Evolutionary conservation across 192 early-diverging fungal species (phyloP), one percentile per base, ranked within the genome.

Genomic region (Helicostylum pulchrum): DNA sequence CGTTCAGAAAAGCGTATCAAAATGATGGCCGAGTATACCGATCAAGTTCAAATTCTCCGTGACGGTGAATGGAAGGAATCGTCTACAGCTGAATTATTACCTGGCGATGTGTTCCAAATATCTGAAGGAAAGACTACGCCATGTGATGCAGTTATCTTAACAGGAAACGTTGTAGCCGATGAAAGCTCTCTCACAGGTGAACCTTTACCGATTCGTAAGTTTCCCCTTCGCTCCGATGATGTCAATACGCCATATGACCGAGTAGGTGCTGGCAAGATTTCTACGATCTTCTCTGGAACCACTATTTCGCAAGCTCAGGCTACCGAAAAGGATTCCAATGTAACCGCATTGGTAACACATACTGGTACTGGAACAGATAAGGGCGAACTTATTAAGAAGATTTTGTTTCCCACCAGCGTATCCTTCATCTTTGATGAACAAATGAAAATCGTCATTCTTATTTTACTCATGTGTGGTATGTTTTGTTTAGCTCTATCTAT

Each of bases 391-490:
- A 78, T 90, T 20, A 80, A 83, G 67, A 86, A 88, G 74, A 90
- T 90, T 66, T 73, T 90, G 15, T 88, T 83, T 70, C 88, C 86
- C 45, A 79, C 60, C 47, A 73, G 77, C 49, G 73, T 90, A 42
- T 82, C 78, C 20, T 90, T 88, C 68, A 78, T 88, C 36, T 90
- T 90, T 65, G 76, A 81, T 65, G 86, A 90, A 66, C 86, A 90
- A 45, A 77, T 90, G 61, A 88, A 88, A 69, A 70, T 90, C 30
- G 88, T 90, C 4, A 76, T 90, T 54, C 49, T 71, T 17, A 74
- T 86, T 47, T 75, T 90, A n/a, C 64, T 87, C 31, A 43, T 61
- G 36, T 88, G 85, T 75, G 85, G 84, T 43, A 46, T 87, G 30
- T 46, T 87, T 45, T 68, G 62, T 61, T 66, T 75, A 53, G 73